Conservation (phyloP, 1,284 basidiomycete genomes). For the Tylopilus microsporus region DNA sequence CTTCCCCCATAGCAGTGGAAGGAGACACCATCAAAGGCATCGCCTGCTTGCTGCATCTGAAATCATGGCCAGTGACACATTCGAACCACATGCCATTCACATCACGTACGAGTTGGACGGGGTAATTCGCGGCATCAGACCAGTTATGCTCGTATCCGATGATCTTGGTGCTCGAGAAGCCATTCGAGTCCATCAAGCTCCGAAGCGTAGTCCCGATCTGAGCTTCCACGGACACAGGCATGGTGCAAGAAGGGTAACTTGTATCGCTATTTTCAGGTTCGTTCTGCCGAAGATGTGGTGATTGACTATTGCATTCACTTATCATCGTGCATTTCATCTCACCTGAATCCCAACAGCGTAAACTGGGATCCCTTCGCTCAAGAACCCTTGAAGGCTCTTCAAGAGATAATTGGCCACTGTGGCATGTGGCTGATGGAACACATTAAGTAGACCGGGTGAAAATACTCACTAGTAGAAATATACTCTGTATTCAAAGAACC, state of each 20-base stretch:
- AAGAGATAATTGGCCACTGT: constrained; percentile 48
- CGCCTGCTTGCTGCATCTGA: constrained; percentile 46
- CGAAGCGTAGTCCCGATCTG: constrained; percentile 41
- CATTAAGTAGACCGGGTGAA: neutral
- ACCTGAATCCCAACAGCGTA: constrained; percentile 49
- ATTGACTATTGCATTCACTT: neutral
- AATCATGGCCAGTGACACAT: neutral
- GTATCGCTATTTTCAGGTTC: constrained; percentile 45
- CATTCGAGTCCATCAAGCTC: constrained; percentile 42
- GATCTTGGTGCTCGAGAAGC: constrained; percentile 41
- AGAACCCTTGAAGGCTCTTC: constrained; percentile 44
- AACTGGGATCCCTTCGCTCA: constrained; percentile 38
- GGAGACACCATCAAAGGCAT: constrained; percentile 44
- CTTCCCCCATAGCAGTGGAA: constrained; percentile 50
- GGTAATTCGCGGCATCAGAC: constrained; percentile 45
- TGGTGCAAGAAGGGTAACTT: constrained; percentile 42
- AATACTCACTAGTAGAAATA: constrained; percentile 32
- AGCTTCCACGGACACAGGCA: constrained; percentile 40
- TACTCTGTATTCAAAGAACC: constrained; percentile 39
- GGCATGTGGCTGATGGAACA: neutral
- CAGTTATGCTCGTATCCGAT: constrained; percentile 52
- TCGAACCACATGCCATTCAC: neutral
- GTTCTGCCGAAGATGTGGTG: constrained; percentile 34
- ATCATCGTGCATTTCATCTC: neutral
- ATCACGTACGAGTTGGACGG: constrained; percentile 43